Evolutionary conservation across 345 rosid species (phyloP).

Genomic region (Cardamine chenopodiifolia): DNA sequence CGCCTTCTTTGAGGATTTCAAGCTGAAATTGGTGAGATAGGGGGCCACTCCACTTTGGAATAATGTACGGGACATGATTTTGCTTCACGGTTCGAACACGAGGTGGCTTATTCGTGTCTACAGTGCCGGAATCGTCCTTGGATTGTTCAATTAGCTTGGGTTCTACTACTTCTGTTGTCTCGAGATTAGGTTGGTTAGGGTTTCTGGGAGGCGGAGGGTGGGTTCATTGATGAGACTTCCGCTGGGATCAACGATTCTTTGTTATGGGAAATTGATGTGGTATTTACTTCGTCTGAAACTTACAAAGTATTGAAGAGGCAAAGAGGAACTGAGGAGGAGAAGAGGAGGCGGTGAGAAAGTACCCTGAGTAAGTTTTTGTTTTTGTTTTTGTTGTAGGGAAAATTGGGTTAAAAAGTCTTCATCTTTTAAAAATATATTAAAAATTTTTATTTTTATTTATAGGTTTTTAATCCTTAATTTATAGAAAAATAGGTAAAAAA

Average conservation of each 20-base stretch:
- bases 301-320: too few species aligned
- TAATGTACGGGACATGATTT: conserved; percentile 66
- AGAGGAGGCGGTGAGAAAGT: too few species aligned
- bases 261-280: conserved; percentile 2
- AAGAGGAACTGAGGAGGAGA: too few species aligned
- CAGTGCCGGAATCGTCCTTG: conserved; percentile 13
- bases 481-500: too few species aligned
- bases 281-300: conserved; percentile 6
- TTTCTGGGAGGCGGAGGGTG: conserved; percentile 51
- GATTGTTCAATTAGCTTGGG: background rate
- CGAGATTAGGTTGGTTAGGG: conserved; percentile 34
- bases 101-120: conserved; percentile 20
- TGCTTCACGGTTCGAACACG: conserved; percentile 32
- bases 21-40: conserved; percentile 59
- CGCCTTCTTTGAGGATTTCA: conserved; percentile 90
- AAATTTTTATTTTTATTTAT: too few species aligned
- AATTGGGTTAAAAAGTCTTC: too few species aligned
- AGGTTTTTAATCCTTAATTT: too few species aligned
- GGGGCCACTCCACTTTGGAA: conserved; percentile 94
- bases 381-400: too few species aligned
- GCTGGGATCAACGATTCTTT: conserved; percentile 21
- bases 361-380: too few species aligned
- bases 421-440: too few species aligned
- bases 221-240: conserved; percentile 42
- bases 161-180: conserved; percentile 16